phyloP scores from a whole-genome alignment of 2,329 filamentous ascomycete species.

The Xylariales sp. region DNA sequence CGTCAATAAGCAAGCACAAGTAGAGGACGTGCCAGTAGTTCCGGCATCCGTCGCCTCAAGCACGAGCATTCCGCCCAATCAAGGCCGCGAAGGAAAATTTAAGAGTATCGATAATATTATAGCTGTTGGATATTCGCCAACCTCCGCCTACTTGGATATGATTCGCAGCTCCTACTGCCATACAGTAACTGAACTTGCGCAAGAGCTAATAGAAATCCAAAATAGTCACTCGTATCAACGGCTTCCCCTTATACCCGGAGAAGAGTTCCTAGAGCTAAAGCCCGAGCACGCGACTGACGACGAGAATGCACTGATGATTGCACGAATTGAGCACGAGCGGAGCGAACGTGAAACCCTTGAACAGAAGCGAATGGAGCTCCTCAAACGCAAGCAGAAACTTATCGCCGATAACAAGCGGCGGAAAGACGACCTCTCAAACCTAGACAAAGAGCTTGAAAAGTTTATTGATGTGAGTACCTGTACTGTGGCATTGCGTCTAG shows the following conservation, averaged over 20 bases:
- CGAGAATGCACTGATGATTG: constrained; percentile 87
- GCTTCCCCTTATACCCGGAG: constrained; percentile 83
- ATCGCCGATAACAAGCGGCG: constrained; percentile 85
- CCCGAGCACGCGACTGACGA: constrained; percentile 79
- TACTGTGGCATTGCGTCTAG: constrained; percentile 36
- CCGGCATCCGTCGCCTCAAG: constrained; percentile 14
- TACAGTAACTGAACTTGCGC: constrained; percentile 30
- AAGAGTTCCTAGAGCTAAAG: constrained; percentile 81
- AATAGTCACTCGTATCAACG: constrained; percentile 85
- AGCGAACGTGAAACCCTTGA: constrained; percentile 86
- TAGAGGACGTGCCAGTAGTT: constrained; percentile 27
- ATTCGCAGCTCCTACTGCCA: constrained; percentile 23
- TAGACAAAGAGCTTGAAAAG: constrained; percentile 92
- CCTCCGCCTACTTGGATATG: neutral
- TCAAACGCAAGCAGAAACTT: constrained; percentile 73
- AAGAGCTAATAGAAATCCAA: constrained; percentile 41
- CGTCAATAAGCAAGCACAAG: constrained; percentile 17
- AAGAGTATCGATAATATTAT: neutral
- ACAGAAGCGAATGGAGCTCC: constrained; percentile 80
- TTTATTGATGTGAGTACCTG: constrained; percentile 81
- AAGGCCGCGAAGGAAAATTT: constrained; percentile 2
- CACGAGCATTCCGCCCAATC: neutral
- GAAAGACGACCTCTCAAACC: constrained; percentile 89
- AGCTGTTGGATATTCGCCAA: neutral
- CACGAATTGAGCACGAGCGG: constrained; percentile 91